phyloP scores from a whole-genome alignment of 1,284 basidiomycete genomes.

The Pyrrhoderma noxium region DNA sequence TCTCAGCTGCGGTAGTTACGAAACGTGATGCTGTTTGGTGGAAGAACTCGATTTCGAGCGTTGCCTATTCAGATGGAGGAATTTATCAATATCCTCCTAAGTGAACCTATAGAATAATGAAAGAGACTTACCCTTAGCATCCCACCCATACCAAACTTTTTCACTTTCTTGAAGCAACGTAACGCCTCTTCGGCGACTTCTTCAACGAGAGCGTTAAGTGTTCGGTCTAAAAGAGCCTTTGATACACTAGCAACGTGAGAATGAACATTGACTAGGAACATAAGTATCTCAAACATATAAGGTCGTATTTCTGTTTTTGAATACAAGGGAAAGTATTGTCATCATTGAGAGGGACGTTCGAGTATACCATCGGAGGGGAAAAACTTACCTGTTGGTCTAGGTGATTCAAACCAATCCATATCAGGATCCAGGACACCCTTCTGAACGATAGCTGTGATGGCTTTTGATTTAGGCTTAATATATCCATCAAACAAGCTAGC shows the following conservation, averaged over 20 bases:
- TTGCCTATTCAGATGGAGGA: constrained; percentile 53
- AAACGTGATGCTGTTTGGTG: constrained; percentile 92
- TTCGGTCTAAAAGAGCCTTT: constrained; percentile 72
- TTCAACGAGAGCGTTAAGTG: constrained; percentile 78
- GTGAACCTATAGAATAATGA: neutral
- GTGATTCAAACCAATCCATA: constrained; percentile 90
- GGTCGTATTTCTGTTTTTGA: constrained; percentile 75
- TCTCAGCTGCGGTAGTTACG: constrained; percentile 74
- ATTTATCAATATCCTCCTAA: constrained; percentile 7
- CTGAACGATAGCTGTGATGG: constrained; percentile 64
- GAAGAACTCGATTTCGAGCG: constrained; percentile 97
- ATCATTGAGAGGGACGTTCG: neutral
- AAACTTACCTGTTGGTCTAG: constrained; percentile 74
- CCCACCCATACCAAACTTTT: constrained; percentile 92
- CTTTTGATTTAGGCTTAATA: constrained; percentile 67
- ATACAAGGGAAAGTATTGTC: neutral
- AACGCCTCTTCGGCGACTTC: constrained; percentile 79
- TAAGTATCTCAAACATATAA: constrained; percentile 88
- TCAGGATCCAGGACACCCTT: constrained; percentile 71
- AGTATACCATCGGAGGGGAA: constrained; percentile 5
- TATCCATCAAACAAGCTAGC: constrained; percentile 84
- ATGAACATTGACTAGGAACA: constrained; percentile 88
- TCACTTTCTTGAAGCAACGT: constrained; percentile 78
- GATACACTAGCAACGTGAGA: constrained; percentile 82
- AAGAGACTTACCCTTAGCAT: constrained; percentile 78